These are phyloP conservation scores for Tardiomyces digboiensis DNA, from an alignment of 1,139 yeast species.

Conservation along the genomic window DNA sequence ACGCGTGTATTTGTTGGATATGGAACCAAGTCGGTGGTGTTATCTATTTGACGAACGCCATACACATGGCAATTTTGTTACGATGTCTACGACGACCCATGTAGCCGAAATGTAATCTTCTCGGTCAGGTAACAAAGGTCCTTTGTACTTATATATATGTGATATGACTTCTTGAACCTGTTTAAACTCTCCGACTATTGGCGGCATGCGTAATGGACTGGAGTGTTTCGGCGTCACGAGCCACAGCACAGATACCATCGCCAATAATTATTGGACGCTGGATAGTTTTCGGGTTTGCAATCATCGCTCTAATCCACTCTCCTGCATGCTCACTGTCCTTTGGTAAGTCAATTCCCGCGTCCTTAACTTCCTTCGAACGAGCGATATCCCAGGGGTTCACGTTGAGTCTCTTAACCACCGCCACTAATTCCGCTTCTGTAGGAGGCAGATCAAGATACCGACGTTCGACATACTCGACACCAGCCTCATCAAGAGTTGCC, in stretches of 20 bases:
- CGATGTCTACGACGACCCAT: no score
- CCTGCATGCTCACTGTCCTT: neutral
- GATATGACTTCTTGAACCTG: no score
- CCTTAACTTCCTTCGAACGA: neutral
- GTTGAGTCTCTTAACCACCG: neutral
- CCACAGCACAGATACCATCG: neutral
- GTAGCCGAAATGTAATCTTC: no score
- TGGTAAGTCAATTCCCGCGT: neutral
- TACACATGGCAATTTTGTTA: no score
- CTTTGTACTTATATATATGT: no score
- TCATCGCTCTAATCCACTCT: neutral
- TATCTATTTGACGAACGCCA: neutral
- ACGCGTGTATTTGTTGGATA: slow-evolving; percentile 14
- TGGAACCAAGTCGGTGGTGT: slow-evolving; percentile 6
- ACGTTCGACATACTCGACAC: neutral
- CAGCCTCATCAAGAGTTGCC: neutral
- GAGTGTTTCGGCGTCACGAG: neutral
- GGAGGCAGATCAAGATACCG: neutral
- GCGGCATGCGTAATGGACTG: no score
- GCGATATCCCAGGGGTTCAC: neutral
- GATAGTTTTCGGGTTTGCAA: neutral
- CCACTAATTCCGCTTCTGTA: neutral
- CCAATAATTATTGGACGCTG: neutral
- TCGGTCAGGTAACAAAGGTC: no score
- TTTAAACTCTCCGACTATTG: no score